These are phyloP conservation scores for Centaurea solstitialis DNA, from an alignment of 129 eudicot species.

Conservation along the genomic window DNA sequence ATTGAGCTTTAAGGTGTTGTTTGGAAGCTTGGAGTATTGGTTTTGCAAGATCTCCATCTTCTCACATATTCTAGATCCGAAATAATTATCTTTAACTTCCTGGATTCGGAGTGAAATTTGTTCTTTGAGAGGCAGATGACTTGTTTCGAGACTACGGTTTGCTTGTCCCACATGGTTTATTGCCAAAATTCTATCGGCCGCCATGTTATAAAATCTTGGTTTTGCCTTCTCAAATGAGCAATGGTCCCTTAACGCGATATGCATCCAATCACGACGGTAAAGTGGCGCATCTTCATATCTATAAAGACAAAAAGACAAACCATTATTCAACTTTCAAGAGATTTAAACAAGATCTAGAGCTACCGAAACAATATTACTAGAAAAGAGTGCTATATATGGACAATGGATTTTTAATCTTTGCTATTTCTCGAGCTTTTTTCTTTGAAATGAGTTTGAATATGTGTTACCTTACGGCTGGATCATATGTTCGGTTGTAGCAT, in stretches of 20 bases:
- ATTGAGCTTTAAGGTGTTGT: conserved; percentile 29
- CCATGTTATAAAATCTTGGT: conserved; percentile 44
- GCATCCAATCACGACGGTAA: conserved; percentile 46
- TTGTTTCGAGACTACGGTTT: conserved; percentile 25
- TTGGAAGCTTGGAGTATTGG: conserved; percentile 24
- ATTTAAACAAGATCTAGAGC: conserved; percentile 15
- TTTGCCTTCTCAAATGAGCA: conserved; percentile 31
- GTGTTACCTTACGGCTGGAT: conserved; percentile 46
- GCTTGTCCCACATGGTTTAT: conserved; percentile 32
- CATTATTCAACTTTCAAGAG: conserved; percentile 2
- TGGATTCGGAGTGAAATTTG: conserved; percentile 19
- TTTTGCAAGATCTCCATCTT: conserved; percentile 34
- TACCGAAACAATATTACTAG: background rate
- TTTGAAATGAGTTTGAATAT: background rate
- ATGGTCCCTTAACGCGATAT: conserved; percentile 31
- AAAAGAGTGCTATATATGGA: background rate
- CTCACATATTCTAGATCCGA: conserved; percentile 25
- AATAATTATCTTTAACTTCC: conserved; percentile 15
- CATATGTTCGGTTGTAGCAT: conserved; percentile 54
- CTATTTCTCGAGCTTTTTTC: background rate
- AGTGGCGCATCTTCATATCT: conserved; percentile 55
- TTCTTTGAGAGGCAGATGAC: conserved; percentile 25
- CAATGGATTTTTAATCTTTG: background rate
- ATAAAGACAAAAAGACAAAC: background rate
- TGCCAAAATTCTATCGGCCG: conserved; percentile 43